Percentiles rank a stretch among this genome's conserved stretches.
Evolutionary conservation across 2,329 filamentous ascomycete species (phyloP).

Genomic region (Cladophialophora bantiana): DNA sequence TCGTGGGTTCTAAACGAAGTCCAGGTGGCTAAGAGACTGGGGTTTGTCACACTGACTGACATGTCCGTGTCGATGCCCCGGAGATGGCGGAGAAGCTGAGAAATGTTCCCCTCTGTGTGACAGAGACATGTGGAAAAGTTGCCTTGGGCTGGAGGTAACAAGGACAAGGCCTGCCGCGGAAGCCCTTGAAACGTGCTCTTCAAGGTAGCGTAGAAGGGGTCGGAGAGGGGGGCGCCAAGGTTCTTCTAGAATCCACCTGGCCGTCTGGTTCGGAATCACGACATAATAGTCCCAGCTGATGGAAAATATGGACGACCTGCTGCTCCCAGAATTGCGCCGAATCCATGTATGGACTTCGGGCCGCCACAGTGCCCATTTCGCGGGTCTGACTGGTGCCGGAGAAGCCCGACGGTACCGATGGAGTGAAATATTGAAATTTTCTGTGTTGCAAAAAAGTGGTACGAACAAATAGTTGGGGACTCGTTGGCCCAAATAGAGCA

Average conservation of each 20-base stretch:
- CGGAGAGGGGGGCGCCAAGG: not conserved
- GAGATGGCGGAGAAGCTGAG: conserved; percentile 27
- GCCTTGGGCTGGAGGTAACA: conserved; percentile 7
- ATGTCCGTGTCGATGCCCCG: conserved; percentile 9
- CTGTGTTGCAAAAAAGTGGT: conserved; percentile 3
- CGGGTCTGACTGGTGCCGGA: conserved; percentile 7
- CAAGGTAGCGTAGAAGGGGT: not conserved
- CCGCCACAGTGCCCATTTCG: conserved; percentile 4
- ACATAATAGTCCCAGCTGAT: not conserved
- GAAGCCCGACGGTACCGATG: conserved; percentile 11
- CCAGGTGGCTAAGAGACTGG: not conserved
- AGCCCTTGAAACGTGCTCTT: not conserved
- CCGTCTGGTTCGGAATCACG: not conserved
- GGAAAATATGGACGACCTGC: conserved; percentile 2
- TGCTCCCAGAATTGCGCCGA: not conserved
- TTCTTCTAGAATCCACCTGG: conserved; percentile 1
- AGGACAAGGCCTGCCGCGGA: not conserved
- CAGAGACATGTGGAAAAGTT: not conserved
- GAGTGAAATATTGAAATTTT: conserved; percentile 12
- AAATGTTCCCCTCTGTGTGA: conserved; percentile 19
- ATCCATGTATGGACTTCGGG: conserved; percentile 2
- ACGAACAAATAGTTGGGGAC: conserved; percentile 10
- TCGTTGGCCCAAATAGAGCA: not conserved
- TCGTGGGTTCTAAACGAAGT: too few relatives aligned
- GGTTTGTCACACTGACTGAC: not conserved